Evolutionary conservation across 2,329 filamentous ascomycete species (phyloP).

Genomic region (Sclerotinia minor): DNA sequence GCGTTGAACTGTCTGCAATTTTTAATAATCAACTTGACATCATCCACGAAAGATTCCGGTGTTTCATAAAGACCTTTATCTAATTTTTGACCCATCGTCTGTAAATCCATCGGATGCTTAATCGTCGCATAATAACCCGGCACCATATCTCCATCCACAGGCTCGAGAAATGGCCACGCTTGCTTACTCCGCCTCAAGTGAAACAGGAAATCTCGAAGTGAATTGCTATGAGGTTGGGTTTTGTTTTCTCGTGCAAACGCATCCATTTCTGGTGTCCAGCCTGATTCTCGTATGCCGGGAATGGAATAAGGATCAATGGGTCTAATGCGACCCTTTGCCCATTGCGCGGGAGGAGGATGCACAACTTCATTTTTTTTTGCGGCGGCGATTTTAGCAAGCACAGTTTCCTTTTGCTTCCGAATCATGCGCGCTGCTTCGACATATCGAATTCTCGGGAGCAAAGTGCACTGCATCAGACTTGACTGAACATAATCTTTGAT

Average conservation of each 20-base stretch:
- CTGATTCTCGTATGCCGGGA: neutral
- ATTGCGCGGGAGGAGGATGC: neutral
- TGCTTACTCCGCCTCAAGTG: neutral
- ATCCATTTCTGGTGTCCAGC: neutral
- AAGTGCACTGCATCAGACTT: slow-evolving; percentile 4
- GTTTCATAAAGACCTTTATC: neutral
- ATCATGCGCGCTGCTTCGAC: slow-evolving; percentile 11
- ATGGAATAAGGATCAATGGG: neutral
- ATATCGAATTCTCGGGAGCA: slow-evolving; percentile 3
- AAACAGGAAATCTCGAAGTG: neutral
- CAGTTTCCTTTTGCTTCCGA: slow-evolving; percentile 3
- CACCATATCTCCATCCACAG: neutral
- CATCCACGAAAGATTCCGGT: slow-evolving; percentile 2
- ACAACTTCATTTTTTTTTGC: neutral
- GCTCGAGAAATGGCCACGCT: neutral
- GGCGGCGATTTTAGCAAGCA: neutral
- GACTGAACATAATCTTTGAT: neutral
- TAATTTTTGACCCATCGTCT: slow-evolving; percentile 2
- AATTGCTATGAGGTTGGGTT: neutral
- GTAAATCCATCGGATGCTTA: slow-evolving; percentile 3
- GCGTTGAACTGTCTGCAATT: slow-evolving; percentile 11
- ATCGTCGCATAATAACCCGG: neutral
- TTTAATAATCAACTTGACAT: slow-evolving; percentile 17
- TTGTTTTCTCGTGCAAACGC: neutral
- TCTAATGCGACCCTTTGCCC: neutral